These are phyloP conservation scores for Tricholoma flavovirens DNA, from an alignment of 768 basidiomycete species.

Conservation along the genomic window DNA sequence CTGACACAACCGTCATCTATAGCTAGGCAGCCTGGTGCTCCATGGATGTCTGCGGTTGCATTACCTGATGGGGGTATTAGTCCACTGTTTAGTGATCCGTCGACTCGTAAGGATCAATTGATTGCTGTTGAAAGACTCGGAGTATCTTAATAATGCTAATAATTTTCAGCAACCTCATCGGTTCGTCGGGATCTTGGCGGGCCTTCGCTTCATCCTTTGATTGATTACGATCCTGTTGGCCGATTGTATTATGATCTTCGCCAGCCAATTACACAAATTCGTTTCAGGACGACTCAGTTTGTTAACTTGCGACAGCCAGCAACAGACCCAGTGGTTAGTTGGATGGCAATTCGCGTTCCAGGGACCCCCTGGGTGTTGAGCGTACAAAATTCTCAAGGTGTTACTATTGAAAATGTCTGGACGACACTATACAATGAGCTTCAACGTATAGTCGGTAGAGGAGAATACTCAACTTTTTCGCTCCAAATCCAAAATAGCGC, in stretches of 20 bases:
- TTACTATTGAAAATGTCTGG: constrained; percentile 14
- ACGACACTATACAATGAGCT: constrained; percentile 9
- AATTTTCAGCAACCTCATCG: neutral
- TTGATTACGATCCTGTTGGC: constrained; percentile 14
- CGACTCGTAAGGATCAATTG: neutral
- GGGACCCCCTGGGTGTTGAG: constrained; percentile 6
- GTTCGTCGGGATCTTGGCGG: neutral
- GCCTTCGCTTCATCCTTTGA: constrained; percentile 11
- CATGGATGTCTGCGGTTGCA: neutral
- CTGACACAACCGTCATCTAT: neutral
- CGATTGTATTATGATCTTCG: constrained; percentile 13
- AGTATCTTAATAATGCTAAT: neutral
- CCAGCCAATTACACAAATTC: constrained; percentile 8
- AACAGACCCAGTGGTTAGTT: neutral
- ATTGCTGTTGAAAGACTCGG: neutral
- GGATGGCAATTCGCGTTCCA: constrained; percentile 6
- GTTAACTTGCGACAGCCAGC: constrained; percentile 11
- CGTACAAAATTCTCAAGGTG: constrained; percentile 11
- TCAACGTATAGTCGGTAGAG: constrained; percentile 8
- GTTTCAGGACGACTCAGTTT: constrained; percentile 6
- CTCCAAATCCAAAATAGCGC: constrained; percentile 3
- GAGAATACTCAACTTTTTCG: constrained; percentile 10
- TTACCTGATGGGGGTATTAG: constrained; percentile 2
- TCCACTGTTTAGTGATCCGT: constrained; percentile 2
- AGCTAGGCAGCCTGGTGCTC: neutral